Percentiles rank a stretch among this genome's conserved stretches.
Conservation (phyloP, 2,329 filamentous ascomycete species). For the Ceratocystis huliohia region DNA sequence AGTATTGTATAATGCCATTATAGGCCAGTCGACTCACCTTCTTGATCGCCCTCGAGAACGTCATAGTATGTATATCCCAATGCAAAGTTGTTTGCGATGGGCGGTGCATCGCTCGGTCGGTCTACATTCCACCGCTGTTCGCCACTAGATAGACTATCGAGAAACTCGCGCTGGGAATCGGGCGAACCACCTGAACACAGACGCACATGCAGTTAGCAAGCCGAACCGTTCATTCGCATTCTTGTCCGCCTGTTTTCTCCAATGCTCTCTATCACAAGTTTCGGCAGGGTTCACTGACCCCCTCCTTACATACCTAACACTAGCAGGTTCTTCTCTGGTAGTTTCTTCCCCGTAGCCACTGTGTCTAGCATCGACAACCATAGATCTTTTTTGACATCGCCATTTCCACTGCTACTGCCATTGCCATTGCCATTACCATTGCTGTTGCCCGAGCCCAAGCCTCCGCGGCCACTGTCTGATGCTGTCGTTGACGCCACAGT, state of each 20-base stretch:
- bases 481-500: slow-evolving; percentile 37
- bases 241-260: background rate
- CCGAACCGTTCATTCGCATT: background rate
- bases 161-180: slow-evolving; percentile 72
- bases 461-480: slow-evolving; percentile 26
- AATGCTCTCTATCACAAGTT: slow-evolving; percentile 9
- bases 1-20: no score
- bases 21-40: slow-evolving; percentile 44
- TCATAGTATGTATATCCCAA: slow-evolving; percentile 92
- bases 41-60: slow-evolving; percentile 84
- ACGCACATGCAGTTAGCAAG: slow-evolving; percentile 8
- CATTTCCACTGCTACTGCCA: slow-evolving; percentile 34
- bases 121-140: slow-evolving; percentile 43
- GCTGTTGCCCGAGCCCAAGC: slow-evolving; percentile 47
- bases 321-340: slow-evolving; percentile 84
- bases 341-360: slow-evolving; percentile 75
- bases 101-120: slow-evolving; percentile 51
- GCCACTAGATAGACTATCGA: slow-evolving; percentile 49
- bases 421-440: slow-evolving; percentile 55
- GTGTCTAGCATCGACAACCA: slow-evolving; percentile 90
- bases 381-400: slow-evolving; percentile 72
- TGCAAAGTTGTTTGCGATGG: slow-evolving; percentile 83
- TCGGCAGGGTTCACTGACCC: background rate
- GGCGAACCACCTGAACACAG: slow-evolving; percentile 54
- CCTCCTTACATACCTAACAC: slow-evolving; percentile 52